phyloP scores from a whole-genome alignment of 257 asterid species.

The Mitragyna speciosa region DNA sequence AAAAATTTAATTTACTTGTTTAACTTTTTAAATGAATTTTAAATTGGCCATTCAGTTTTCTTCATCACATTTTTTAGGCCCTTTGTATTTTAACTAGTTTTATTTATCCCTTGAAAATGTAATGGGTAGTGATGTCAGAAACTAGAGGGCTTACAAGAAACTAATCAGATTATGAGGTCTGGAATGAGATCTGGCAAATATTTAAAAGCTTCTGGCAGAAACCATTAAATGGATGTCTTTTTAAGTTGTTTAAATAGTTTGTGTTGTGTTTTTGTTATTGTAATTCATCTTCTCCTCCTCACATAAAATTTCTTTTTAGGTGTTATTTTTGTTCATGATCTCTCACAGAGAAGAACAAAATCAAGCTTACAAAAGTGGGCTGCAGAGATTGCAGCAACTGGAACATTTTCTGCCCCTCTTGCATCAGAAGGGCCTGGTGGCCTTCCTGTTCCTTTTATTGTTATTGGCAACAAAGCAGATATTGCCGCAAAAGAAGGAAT shows the following conservation, averaged over 20 bases:
- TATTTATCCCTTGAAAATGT: neutral
- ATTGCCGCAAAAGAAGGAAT: slow-evolving; percentile 66
- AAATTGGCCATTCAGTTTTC: neutral
- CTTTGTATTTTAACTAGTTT: neutral
- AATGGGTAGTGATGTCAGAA: neutral
- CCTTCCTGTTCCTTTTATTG: slow-evolving; percentile 91
- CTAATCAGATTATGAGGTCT: neutral
- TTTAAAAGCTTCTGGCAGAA: neutral
- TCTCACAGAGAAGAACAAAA: slow-evolving; percentile 91
- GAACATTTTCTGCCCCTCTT: slow-evolving; percentile 96
- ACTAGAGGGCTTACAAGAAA: neutral
- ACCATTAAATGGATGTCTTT: neutral
- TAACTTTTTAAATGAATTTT: neutral
- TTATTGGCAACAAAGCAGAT: slow-evolving; percentile 88
- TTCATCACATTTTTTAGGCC: neutral
- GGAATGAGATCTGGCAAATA: neutral
- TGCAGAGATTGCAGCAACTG: slow-evolving; percentile 75
- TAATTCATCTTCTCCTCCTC: slow-evolving; percentile 20
- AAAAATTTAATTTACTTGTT: neutral
- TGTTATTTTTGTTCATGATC: slow-evolving; percentile 91
- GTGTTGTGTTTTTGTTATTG: slow-evolving; percentile 21
- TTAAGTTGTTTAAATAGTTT: neutral
- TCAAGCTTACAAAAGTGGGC: slow-evolving; percentile 93
- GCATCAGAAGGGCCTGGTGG: slow-evolving; percentile 95
- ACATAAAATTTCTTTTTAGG: slow-evolving; percentile 46